Percentiles rank a stretch among this genome's conserved stretches.
These are phyloP conservation scores for Curvularia eragrostidis DNA, from an alignment of 2,329 filamentous ascomycete genomes.

Conservation along the genomic window DNA sequence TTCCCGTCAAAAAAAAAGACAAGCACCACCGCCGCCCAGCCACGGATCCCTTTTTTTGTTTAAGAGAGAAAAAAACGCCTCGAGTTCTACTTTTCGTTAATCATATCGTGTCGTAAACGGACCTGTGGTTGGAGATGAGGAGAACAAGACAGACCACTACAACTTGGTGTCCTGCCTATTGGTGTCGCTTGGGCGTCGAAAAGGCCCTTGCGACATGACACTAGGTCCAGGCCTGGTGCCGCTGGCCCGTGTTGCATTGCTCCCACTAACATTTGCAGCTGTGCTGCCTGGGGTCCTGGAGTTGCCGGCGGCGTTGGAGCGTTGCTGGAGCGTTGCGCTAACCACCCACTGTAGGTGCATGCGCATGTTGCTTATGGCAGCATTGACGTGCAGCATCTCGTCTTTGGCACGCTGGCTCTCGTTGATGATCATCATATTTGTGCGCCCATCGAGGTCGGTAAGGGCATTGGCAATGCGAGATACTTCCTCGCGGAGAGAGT, in stretches of 20 bases:
- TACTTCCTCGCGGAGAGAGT: constrained; percentile 66
- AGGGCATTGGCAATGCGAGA: constrained; percentile 61
- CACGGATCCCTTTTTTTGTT: not conserved
- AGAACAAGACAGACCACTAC: constrained; percentile 17
- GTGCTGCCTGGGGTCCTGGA: constrained; percentile 36
- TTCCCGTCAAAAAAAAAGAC: not conserved
- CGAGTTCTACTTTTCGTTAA: constrained; percentile 28
- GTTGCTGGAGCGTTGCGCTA: constrained; percentile 60
- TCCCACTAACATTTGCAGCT: constrained; percentile 28
- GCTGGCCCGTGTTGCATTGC: constrained; percentile 36
- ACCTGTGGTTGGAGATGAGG: constrained; percentile 6
- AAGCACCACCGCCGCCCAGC: not conserved
- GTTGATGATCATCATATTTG: constrained; percentile 68
- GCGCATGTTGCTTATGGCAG: constrained; percentile 64
- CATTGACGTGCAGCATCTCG: constrained; percentile 67
- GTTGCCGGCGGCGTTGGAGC: constrained; percentile 34
- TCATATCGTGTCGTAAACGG: constrained; percentile 19
- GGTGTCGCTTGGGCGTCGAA: constrained; percentile 46
- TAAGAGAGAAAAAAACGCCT: constrained; percentile 7
- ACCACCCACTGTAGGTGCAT: constrained; percentile 70
- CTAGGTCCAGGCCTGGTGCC: constrained; percentile 31
- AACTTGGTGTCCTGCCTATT: constrained; percentile 49
- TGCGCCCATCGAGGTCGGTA: constrained; percentile 65
- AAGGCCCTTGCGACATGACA: constrained; percentile 35
- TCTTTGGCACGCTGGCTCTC: constrained; percentile 67